Base-by-base conservation (phyloP, 805 yeast genomes). In the Torulaspora indica region DNA sequence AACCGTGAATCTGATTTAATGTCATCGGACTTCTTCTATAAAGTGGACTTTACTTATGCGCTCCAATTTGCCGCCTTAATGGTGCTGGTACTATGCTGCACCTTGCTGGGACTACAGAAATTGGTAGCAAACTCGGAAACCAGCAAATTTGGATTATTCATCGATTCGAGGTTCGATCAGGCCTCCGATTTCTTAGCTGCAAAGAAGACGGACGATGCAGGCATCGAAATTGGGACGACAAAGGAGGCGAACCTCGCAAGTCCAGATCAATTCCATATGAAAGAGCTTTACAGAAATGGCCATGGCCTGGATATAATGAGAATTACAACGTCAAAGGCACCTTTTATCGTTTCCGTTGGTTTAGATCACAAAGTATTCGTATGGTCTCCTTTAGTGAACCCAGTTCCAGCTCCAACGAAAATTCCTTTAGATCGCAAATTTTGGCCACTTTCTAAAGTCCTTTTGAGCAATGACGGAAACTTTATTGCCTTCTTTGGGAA, bases 291-390 rank as follows among this genome's bases (percentile, higher is more conserved):
- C 12, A 60, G 67, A 23, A 80, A 71, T 8, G 70, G 79, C 4
- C 90, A 82, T 58, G 64, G 69, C 18, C 66, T 85, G 38, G 95
- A 87, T 59, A 72, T 85, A 3, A 71, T 82, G 27, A 74, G 73
- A 45, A 67, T 84, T 8, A 65, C 72, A n/a, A 75, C 87, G 0
- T 80, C 85, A 10, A 61, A 72, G 15, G 67, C 76, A 10, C 79
- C 87, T 2, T 81, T 84, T 54, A 71, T 85, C 18, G 79, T 85
- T 0, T 74, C 85, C 1, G 74, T 83, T 22, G 91, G 90, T 3
- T 67, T 87, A 57, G 95, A 86, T 54, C 89, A 83, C 53, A 76
- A 73, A 47, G 72, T 86, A 3, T 61, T 78, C 25, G 77, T 85
- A 8, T 86, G 95, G 95, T 81, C 85, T 0, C 89, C 89, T 3